A percentile compares a stretch with the other conserved stretches of the same genome.
Conservation (phyloP, 371 early-diverging fungal genomes). For the Mucor piriformis region DNA sequence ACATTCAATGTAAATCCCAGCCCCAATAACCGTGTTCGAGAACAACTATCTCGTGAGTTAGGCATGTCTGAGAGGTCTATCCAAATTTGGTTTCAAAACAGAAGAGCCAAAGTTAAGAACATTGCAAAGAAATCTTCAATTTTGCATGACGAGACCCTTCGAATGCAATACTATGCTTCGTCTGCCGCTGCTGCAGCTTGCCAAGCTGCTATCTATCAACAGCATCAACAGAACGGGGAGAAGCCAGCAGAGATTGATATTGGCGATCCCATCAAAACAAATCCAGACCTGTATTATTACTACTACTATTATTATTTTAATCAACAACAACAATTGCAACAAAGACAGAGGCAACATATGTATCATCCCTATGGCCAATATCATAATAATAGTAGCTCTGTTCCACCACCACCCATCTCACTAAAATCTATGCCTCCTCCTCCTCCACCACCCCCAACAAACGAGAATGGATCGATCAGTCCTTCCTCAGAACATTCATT, state of each 20-base stretch:
- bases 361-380: background rate
- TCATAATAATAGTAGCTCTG: background rate
- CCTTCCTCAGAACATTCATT: slow-evolving; percentile 3
- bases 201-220: slow-evolving; percentile 26
- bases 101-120: slow-evolving; percentile 87
- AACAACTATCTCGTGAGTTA: slow-evolving; percentile 77
- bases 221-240: slow-evolving; percentile 13
- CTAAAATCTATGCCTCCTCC: slow-evolving; percentile 24
- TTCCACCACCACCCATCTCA: slow-evolving; percentile 18
- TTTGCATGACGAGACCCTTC: slow-evolving; percentile 50
- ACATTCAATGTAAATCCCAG: slow-evolving; percentile 66
- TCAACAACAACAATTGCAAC: slow-evolving; percentile 27
- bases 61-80: slow-evolving; percentile 89
- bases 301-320: slow-evolving; percentile 37
- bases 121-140: slow-evolving; percentile 48
- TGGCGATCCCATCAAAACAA: slow-evolving; percentile 21
- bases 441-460: slow-evolving; percentile 22
- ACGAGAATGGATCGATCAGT: slow-evolving; percentile 1
- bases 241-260: slow-evolving; percentile 1
- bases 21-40: slow-evolving; percentile 76
- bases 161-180: slow-evolving; percentile 32
- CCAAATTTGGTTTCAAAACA: slow-evolving; percentile 99
- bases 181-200: slow-evolving; percentile 33
- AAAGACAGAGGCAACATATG: slow-evolving; percentile 7
- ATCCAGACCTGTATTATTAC: slow-evolving; percentile 34